Percentiles rank a stretch among this genome's conserved stretches.
phyloP scores from a whole-genome alignment of 2,329 filamentous ascomycete species.

The Seiridium unicorne region DNA sequence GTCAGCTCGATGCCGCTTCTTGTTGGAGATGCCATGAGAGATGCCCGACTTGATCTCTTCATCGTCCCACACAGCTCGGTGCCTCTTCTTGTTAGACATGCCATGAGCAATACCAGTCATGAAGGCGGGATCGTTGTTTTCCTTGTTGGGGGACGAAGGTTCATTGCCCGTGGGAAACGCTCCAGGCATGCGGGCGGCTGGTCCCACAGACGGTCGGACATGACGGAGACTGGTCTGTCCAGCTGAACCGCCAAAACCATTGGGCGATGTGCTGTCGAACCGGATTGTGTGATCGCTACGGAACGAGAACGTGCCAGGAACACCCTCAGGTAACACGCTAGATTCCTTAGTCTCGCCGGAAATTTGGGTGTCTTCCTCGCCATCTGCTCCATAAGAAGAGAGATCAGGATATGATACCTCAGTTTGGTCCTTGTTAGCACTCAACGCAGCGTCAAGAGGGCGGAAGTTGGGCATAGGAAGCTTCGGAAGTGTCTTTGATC shows the following conservation, averaged over 20 bases:
- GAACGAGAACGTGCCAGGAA: conserved; percentile 62
- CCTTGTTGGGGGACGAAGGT: conserved; percentile 33
- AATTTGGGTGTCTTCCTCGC: conserved; percentile 8
- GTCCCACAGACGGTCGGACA: conserved; percentile 51
- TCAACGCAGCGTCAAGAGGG: conserved; percentile 28
- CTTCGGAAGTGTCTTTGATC: conserved; percentile 36
- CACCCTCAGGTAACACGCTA: conserved; percentile 31
- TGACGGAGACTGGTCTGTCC: conserved; percentile 62
- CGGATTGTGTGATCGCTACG: conserved; percentile 64
- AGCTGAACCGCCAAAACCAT: conserved; percentile 54
- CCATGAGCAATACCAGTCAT: conserved; percentile 53
- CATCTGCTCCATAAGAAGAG: conserved; percentile 30
- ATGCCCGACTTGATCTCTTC: conserved; percentile 36
- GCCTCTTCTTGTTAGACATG: conserved; percentile 65
- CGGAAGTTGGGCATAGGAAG: conserved; percentile 32
- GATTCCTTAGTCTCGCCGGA: conserved; percentile 9
- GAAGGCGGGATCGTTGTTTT: conserved; percentile 34
- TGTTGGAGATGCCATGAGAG: conserved; percentile 62
- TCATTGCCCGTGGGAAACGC: conserved; percentile 43
- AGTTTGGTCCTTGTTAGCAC: conserved; percentile 22
- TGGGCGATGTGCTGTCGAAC: conserved; percentile 46
- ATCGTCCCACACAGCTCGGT: conserved; percentile 51
- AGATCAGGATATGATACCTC: conserved; percentile 55
- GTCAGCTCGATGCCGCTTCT: conserved; percentile 61
- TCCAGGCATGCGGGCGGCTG: conserved; percentile 50